These are phyloP conservation scores for Melanogaster broomeanus DNA, from an alignment of 768 basidiomycete species.

Conservation along the genomic window DNA sequence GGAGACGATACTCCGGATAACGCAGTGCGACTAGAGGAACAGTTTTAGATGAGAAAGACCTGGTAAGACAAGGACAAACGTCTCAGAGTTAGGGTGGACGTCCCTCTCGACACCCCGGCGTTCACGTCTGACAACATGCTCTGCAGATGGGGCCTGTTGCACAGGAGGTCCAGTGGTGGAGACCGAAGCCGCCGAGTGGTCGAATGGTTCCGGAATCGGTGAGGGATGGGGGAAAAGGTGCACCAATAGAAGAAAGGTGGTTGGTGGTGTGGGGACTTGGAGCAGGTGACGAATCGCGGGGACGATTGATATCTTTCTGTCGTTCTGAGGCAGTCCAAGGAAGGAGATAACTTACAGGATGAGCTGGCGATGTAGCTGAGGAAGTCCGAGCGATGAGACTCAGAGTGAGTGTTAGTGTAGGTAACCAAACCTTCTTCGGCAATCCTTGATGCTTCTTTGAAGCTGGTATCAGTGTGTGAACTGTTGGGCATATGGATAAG, in stretches of 20 bases:
- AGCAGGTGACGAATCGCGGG: background rate
- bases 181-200: background rate
- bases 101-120: slow-evolving; percentile 6
- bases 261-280: background rate
- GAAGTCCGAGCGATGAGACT: background rate
- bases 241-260: slow-evolving; percentile 19
- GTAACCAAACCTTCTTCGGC: background rate
- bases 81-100: background rate
- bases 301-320: background rate
- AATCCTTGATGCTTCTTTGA: background rate
- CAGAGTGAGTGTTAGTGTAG: background rate
- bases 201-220: slow-evolving; percentile 10
- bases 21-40: slow-evolving; percentile 4
- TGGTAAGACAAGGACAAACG: slow-evolving; percentile 6
- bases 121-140: background rate
- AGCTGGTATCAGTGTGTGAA: background rate
- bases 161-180: background rate
- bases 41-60: slow-evolving; percentile 4
- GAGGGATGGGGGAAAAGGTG: slow-evolving; percentile 1
- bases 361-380: background rate
- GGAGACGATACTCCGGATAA: slow-evolving; percentile 12
- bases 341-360: slow-evolving; percentile 1
- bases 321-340: slow-evolving; percentile 2
- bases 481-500: slow-evolving; percentile 8
- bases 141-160: background rate